Conservation (phyloP, 305 asterid genomes). For the Fraxinus velutina region DNA sequence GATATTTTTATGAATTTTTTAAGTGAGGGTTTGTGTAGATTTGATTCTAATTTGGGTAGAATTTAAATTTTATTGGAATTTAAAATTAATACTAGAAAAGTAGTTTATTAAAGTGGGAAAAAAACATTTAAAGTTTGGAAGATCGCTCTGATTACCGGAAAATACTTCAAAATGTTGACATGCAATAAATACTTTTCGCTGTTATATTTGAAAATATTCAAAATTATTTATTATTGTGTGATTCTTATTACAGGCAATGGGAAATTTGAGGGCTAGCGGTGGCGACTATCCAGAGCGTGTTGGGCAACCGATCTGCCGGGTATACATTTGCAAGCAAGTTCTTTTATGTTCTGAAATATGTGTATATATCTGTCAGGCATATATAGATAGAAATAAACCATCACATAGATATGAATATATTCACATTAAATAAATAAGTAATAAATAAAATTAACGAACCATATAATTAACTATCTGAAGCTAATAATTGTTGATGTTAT, state of each 20-base stretch:
- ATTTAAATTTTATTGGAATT: constrained; percentile 4
- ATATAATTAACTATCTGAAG: neutral
- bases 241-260: constrained; percentile 52
- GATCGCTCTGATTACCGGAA: constrained; percentile 13
- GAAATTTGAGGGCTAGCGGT: constrained; percentile 57
- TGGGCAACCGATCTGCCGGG: constrained; percentile 93
- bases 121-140: constrained; percentile 5
- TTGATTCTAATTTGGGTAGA: constrained; percentile 25
- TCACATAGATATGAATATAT: neutral
- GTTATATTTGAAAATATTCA: neutral
- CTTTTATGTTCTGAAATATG: neutral
- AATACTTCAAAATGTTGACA: constrained; percentile 9
- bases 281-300: constrained; percentile 73
- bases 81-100: constrained; percentile 5
- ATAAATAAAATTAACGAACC: neutral
- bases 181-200: neutral
- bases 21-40: constrained; percentile 26
- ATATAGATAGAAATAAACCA: neutral
- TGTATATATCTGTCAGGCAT: neutral
- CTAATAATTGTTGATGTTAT: constrained; percentile 17
- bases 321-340: constrained; percentile 27
- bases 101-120: constrained; percentile 16
- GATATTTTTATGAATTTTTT: neutral
- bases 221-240: neutral
- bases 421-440: neutral